Evolutionary conservation across 768 basidiomycete species (phyloP), one percentile per base, ranked within the genome.

Genomic region (Mycena amicta): DNA sequence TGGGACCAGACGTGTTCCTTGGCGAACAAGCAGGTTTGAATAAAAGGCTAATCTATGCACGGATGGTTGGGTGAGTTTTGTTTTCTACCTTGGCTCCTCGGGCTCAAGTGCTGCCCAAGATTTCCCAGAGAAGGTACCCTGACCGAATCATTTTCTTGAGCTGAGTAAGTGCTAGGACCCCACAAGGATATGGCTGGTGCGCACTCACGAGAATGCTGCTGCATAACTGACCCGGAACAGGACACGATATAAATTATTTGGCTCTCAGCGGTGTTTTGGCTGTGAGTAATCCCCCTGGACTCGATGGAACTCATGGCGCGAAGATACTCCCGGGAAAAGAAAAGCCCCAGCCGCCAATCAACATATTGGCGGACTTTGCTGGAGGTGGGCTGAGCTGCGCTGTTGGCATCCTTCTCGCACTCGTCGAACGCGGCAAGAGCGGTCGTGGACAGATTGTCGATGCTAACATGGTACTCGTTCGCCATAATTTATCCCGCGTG

Each of bases 201-300:
- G 78, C 66, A 16, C 30, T 53, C 31, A 12, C 16, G 50, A 55
- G 31, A 27, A 45, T 45, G 50, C 43, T 13, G 3, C 26, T 46
- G 45, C 37, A 33, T 43, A 13, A 28, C 53, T 56, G 41, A 66
- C 25, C 18, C 33, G 20, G 40, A 12, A 20, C 43, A 86, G 92
- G 92, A 18, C 92, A 94, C 67, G 92, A 94, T 67, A 82, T 93
- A 55, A 93, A 93, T 70, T 93, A 92, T 68, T 79, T 92, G 13
- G 91, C 92, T 16, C 76, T 90, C 30, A 91, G 88, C 57, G 92
- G 92, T 0, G 78, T 88, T 3, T 72, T 93, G 8, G 83, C 89
- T 8, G 89, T 90, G 62, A 51, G 74, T 66, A 5, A 22, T 45
- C 23, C 2, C 53, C 13, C 3, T 31, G 22, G 12, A 39, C 30